A percentile compares a stretch with the other conserved stretches of the same genome.
Conservation (phyloP, 164 flowering plant species). For the Piper longum region DNA sequence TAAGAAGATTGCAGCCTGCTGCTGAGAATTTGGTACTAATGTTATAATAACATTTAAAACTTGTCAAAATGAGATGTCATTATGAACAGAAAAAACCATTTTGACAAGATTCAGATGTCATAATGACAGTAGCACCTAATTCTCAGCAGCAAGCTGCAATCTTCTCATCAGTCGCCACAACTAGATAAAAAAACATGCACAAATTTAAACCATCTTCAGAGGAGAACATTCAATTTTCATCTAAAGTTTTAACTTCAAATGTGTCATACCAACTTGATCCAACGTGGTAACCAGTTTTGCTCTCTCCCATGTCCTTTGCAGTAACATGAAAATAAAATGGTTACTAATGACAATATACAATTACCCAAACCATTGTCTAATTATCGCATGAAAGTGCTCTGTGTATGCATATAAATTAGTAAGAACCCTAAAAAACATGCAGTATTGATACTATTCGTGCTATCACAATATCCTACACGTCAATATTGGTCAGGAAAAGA, state of each 20-base stretch:
- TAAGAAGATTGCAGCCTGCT: slow-evolving; percentile 86
- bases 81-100: too few species aligned
- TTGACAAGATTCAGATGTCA: background rate
- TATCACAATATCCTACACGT: background rate
- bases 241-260: background rate
- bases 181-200: slow-evolving; percentile 19
- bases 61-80: slow-evolving; percentile 57
- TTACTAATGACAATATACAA: background rate
- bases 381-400: background rate
- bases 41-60: slow-evolving; percentile 94
- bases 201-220: background rate
- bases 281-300: too few species aligned
- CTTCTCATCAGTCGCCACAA: slow-evolving; percentile 90
- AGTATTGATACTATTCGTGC: too few species aligned
- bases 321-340: too few species aligned
- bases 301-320: too few species aligned
- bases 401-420: background rate
- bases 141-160: slow-evolving; percentile 86
- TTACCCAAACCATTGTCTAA: background rate
- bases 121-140: slow-evolving; percentile 15
- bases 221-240: background rate
- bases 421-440: background rate
- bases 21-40: slow-evolving; percentile 84
- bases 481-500: background rate
- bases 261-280: background rate